Base-by-base conservation (phyloP, 2,329 filamentous ascomycete species). In the Aspergillus cejpii region DNA sequence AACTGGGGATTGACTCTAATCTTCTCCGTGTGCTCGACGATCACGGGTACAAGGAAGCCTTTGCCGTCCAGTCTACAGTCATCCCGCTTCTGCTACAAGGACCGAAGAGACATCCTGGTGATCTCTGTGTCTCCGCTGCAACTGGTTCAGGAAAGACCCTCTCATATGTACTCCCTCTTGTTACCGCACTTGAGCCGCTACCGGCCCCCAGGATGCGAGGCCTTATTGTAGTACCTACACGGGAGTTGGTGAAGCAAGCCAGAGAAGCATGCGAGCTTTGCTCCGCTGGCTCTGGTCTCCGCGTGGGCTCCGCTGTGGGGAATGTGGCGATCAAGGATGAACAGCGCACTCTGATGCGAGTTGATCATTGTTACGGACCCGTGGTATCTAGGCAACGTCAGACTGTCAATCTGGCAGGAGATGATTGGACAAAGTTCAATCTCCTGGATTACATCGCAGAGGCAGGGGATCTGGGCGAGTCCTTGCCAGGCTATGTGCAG, bases 141-240 rank as follows among this genome's bases (percentile, higher is more conserved):
- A 98, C 92, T 0, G 92, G 92, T 6, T 97, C 92, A 0, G 92
- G 92, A 45, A 98, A 98, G 64, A 98, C 92, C 0, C 67, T 98
- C 12, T 85, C 91, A 0, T 98, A 98, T 59, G 80, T 91, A 0
- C 71, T 98, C 2, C 92, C 92, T 0, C 81, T 98, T 47, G 77
- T 94, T 3, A 80, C 88, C 37, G 82, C 84, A 40, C 72, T 98
- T 39, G 83, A 84, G 53, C 73, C 78, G 24, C 76, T 77, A 11
- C 70, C 71, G 17, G 75, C 81, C 8, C 85, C 84, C 0, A 78
- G 79, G 44, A 69, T 98, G 6, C 79, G 86, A 29, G 90, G 84
- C 0, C 67, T 98, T 1, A 80, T 98, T 37, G 83, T 98, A 1
- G 81, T 98, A 8, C 92, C 92, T 0, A 98, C 91, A 0, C 76